These are phyloP conservation scores for Phytopythium aichiense DNA, from an alignment of 352 stramenopile genomes.

Conservation along the genomic window DNA sequence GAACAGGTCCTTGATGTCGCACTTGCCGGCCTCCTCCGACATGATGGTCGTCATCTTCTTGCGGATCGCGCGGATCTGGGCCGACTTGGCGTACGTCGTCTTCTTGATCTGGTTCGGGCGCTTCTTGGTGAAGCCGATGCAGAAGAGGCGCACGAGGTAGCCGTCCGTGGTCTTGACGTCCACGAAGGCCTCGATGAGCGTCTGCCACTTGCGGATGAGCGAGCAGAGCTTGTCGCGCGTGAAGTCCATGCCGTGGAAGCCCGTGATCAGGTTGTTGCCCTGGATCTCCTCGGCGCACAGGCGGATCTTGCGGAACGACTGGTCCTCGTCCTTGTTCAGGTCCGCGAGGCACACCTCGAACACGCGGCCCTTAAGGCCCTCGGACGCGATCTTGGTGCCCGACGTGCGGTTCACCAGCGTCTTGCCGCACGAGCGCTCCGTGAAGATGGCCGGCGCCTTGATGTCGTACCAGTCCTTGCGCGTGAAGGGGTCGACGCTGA, in stretches of 20 bases:
- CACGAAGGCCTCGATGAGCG: slow-evolving; percentile 98
- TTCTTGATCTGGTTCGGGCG: slow-evolving; percentile 99
- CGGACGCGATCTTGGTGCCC: slow-evolving; percentile 96
- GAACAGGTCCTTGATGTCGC: slow-evolving; percentile 99
- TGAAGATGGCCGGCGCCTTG: slow-evolving; percentile 98
- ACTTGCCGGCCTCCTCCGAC: slow-evolving; percentile 96
- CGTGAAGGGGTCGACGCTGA: slow-evolving; percentile 96
- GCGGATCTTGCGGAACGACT: slow-evolving; percentile 98
- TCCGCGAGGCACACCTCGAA: slow-evolving; percentile 99
- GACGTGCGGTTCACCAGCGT: slow-evolving; percentile 98
- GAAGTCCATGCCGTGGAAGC: slow-evolving; percentile 92
- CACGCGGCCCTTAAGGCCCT: slow-evolving; percentile 98
- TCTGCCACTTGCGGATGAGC: slow-evolving; percentile 99
- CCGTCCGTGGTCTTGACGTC: slow-evolving; percentile 99
- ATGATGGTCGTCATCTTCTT: slow-evolving; percentile 99
- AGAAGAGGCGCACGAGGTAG: slow-evolving; percentile 99
- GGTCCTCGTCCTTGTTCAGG: slow-evolving; percentile 98
- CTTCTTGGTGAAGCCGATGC: slow-evolving; percentile 99
- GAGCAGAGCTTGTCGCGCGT: slow-evolving; percentile 99
- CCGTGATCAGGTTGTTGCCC: slow-evolving; percentile 81
- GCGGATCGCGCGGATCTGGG: slow-evolving; percentile 96
- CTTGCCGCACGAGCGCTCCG: slow-evolving; percentile 96
- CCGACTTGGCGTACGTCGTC: slow-evolving; percentile 98
- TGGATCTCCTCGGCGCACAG: slow-evolving; percentile 98
- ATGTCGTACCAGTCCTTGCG: slow-evolving; percentile 98